Evolutionary conservation across 768 basidiomycete species (phyloP).

Genomic region (Sarcodon aspratus): DNA sequence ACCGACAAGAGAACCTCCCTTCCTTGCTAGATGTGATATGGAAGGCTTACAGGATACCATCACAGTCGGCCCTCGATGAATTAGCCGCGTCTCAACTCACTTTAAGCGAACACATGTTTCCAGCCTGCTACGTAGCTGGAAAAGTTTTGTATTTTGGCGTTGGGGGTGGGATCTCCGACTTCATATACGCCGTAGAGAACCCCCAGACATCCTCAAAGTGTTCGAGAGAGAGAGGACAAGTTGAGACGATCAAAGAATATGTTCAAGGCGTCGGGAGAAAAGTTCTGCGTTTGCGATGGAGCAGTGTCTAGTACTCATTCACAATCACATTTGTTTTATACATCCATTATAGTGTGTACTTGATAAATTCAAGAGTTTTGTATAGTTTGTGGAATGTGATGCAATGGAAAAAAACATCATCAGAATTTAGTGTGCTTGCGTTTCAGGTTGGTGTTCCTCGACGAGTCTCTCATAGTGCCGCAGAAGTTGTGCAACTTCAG

Average conservation of each 20-base stretch:
- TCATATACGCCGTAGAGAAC: conserved; percentile 42
- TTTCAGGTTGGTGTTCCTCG: too few relatives aligned
- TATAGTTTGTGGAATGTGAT: too few relatives aligned
- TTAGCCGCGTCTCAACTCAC: background rate
- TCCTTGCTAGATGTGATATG: conserved; percentile 46
- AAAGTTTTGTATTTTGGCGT: conserved; percentile 95
- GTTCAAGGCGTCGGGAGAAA: conserved; percentile 61
- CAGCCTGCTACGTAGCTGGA: conserved; percentile 67
- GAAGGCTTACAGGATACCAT: conserved; percentile 17
- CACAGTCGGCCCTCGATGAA: background rate
- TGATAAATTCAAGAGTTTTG: too few relatives aligned
- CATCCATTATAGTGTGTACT: too few relatives aligned
- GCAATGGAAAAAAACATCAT: too few relatives aligned
- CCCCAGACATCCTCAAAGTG: conserved; percentile 6
- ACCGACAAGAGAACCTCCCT: conserved; percentile 52
- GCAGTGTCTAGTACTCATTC: too few relatives aligned
- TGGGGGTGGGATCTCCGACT: conserved; percentile 77
- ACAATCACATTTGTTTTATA: too few relatives aligned
- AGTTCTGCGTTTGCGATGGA: conserved; percentile 57
- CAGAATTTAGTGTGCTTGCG: too few relatives aligned
- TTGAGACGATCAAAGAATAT: conserved; percentile 54
- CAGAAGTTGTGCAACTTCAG: too few relatives aligned
- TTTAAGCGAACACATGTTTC: conserved; percentile 1
- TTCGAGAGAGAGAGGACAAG: conserved; percentile 23
- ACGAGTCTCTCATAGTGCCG: too few relatives aligned